Evolutionary conservation across 78 protist genomes (phyloP).

Genomic region (Chrysochromulina tobinii): DNA sequence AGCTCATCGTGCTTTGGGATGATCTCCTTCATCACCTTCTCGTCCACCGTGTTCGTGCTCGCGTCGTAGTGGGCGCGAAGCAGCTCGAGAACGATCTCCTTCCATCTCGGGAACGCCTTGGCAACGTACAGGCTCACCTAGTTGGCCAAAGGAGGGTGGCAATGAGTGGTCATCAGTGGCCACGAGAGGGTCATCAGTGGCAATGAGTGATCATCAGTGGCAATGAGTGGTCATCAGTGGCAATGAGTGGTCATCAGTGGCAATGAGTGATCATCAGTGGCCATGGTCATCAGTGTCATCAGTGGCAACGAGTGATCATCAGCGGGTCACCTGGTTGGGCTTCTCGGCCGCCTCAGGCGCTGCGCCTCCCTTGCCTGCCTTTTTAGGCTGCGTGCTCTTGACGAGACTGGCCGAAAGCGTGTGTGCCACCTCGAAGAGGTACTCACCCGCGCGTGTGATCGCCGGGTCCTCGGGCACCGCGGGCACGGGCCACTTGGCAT

Average conservation of each 20-base stretch:
- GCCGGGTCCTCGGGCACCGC: background rate
- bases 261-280: too few species aligned
- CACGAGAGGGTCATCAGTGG: too few species aligned
- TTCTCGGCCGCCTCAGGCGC: too few species aligned
- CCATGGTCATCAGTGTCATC: too few species aligned
- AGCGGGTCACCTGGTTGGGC: background rate
- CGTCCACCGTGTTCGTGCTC: background rate
- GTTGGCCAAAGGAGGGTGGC: too few species aligned
- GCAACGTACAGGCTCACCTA: background rate
- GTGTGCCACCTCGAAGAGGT: background rate
- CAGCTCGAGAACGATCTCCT: background rate
- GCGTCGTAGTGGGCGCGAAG: background rate
- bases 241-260: too few species aligned
- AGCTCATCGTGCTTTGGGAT: background rate
- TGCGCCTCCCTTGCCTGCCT: background rate
- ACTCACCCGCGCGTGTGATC: background rate
- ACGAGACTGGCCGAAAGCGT: background rate
- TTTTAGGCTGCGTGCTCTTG: background rate
- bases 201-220: too few species aligned
- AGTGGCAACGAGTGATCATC: too few species aligned
- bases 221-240: too few species aligned
- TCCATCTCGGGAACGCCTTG: background rate
- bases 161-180: too few species aligned
- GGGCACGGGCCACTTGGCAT: conserved; percentile 49
- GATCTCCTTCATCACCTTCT: background rate